These are phyloP conservation scores for Coemansia sp. DNA, from an alignment of 192 early-diverging fungal genomes.

Conservation along the genomic window DNA sequence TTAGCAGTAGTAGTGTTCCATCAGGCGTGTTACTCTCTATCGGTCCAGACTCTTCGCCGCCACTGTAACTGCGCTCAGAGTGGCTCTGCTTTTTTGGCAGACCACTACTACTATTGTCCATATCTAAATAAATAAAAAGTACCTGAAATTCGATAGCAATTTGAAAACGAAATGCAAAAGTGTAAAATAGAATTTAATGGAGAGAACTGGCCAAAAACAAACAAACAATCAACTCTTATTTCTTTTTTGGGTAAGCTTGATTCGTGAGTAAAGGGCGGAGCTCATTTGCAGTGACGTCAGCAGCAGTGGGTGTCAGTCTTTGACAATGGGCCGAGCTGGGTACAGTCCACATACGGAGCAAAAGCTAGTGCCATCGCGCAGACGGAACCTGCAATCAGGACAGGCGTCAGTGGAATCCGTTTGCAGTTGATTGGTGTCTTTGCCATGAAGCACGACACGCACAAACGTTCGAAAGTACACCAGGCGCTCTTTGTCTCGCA, in stretches of 20 bases:
- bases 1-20: not conserved
- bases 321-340: conserved; percentile 50
- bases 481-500: conserved; percentile 66
- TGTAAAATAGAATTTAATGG: not conserved
- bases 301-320: not conserved
- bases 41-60: not conserved
- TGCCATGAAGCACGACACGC: conserved; percentile 39
- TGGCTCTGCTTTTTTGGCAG: not conserved
- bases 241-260: not conserved
- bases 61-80: not conserved
- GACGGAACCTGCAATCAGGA: conserved; percentile 63
- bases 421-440: not conserved
- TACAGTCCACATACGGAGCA: conserved; percentile 69
- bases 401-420: conserved; percentile 56
- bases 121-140: not conserved
- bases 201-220: not conserved
- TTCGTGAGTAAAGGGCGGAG: not conserved
- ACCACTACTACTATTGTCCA: not conserved
- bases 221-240: not conserved
- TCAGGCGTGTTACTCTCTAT: not conserved
- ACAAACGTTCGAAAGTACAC: conserved; percentile 63
- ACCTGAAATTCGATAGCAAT: not conserved
- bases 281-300: not conserved
- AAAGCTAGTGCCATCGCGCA: conserved; percentile 59
- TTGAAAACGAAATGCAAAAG: not conserved